Evolutionary conservation across 2,329 filamentous ascomycete genomes (phyloP), one percentile per base, ranked within the genome.

Genomic region (Chalaropsis ovoidea): DNA sequence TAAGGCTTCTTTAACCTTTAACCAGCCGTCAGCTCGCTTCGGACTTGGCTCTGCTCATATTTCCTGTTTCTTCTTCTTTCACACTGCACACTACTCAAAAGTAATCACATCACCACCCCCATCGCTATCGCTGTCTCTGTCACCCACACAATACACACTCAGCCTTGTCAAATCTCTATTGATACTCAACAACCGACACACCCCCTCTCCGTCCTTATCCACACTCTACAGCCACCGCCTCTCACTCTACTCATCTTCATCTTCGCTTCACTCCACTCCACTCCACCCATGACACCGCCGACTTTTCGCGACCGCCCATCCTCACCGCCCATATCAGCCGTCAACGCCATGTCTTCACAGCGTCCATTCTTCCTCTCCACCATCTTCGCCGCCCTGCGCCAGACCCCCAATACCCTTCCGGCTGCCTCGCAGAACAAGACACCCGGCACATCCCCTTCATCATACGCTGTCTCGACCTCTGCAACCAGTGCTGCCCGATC

Each of bases 331-430:
- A 54, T 63, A 27, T 27, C 61, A 27, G 49, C 49, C 22, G 49
- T 54, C 22, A 54, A 27, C 49, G 22, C 65, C 49, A 65, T 67
- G 63, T 65, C 66, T 13, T 80, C 79, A 43, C 80, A 82, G 70
- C 78, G 80, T 62, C 80, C 80, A 60, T 82, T 79, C 73, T 82
- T 82, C 75, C 78, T 82, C 70, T 81, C 80, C 60, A 79, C 78
- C 71, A 81, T 82, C 75, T 77, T 82, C 73, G 78, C 80, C 72
- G 79, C 80, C 73, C 81, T 82, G 71, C 79, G 80, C 63, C 79
- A 79, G 67, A 61, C 64, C 11, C 54, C 78, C 78, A 70, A 72
- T 74, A 13, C 73, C 77, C 22, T 69, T 76, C 52, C 71, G 17
- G 42, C 73, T 72, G 72, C 71, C 69, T 72, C 70, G 70, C 69